Base-by-base conservation (phyloP, 2,329 filamentous ascomycete genomes). In the Fusarium sp. region DNA sequence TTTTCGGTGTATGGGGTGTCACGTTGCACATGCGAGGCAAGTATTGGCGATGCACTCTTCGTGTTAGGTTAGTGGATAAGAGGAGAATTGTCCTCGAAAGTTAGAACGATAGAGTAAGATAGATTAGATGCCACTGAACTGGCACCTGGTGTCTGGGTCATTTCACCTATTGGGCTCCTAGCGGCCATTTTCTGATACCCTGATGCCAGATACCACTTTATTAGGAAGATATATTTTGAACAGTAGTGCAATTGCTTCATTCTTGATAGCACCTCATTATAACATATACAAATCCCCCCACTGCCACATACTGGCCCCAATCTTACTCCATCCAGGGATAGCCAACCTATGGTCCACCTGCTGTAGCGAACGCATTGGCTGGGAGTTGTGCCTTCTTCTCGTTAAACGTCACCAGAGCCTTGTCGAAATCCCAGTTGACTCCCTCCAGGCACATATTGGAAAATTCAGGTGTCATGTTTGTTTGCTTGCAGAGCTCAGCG, bases 371-470 rank as follows among this genome's bases (percentile, higher is more conserved):
- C 53, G 86, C 86, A 46, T 85, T 82, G 6, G 83, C 70, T 41
- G 86, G 86, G 58, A 88, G 77, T 69, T 84, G 78, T 20, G 79
- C 92, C 84, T 91, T 94, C 61, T 92, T 90, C 71, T 91, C 87
- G 67, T 91, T 87, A 77, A 97, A 98, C 32, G 92, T 88, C 57
- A 86, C 83, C 71, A 94, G 82, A 4, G 94, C 95, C 70, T 88
- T 87, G 40, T 92, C 87, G 51, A 94, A 88, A 77, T 97, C 88
- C 94, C 94, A 98, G 40, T 86, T 87, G 60, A 91, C 93, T 63
- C 94, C 90, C 5, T 88, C 86, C 18, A 98, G 84, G 74, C 95
- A 98, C 84, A 97, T 87, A 72, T 91, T 87, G 2, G 94, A 92
- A 78, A 92, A 97, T 62, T 92, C 85, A 12, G 90, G 81, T 11